Base-by-base conservation (phyloP, 1,139 yeast genomes). In the Magnusiomyces tetraspermus region DNA sequence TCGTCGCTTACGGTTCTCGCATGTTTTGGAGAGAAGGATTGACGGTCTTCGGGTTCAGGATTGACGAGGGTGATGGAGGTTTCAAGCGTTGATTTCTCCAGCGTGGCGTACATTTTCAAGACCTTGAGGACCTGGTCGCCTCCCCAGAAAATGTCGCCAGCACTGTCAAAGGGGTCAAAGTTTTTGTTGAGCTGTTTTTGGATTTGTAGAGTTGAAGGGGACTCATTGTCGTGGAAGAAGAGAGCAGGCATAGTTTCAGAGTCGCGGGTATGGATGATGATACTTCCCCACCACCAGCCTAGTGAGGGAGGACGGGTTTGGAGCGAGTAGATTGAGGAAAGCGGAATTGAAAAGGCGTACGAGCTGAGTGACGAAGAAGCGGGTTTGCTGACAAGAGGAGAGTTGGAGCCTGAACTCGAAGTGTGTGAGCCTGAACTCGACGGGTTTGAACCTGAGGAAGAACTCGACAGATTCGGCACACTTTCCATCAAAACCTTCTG, bases 201-300 rank as follows among this genome's bases (percentile, higher is more conserved):
- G 58, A 78, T 83, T 57, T 76, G 69, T 53, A 77, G 71, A 0
- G 95, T 87, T 45, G 94, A 83, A 6, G 86, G 81, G 26, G 85
- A 80, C 61, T 86, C 92, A 55, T 86, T 83, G 64, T 94, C 98
- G 67, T 92, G 97, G 72, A 94, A 90, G 67, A 89, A 92, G 46
- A 92, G 65, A 8, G 89, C 83, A 0, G 97, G 97, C 56, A 80
- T 78, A 42, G 85, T 84, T 49, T 83, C 85, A 50, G 78, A 82
- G n/a, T 68, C 60, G 57, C 79, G 77, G 3, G 87, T 77, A 67
- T 88, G 84, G 47, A 90, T 69, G 1, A 88, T 73, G 21, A 90
- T 71, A 0, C 95, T 85, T 0, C 99, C 99, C 70, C 79, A 79
- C 96, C 97, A 92, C 82, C 87, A 84, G 1, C 96, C 94, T 23